Evolutionary conservation across 2,329 filamentous ascomycete genomes (phyloP).

Genomic region (Nothopassalora personata): DNA sequence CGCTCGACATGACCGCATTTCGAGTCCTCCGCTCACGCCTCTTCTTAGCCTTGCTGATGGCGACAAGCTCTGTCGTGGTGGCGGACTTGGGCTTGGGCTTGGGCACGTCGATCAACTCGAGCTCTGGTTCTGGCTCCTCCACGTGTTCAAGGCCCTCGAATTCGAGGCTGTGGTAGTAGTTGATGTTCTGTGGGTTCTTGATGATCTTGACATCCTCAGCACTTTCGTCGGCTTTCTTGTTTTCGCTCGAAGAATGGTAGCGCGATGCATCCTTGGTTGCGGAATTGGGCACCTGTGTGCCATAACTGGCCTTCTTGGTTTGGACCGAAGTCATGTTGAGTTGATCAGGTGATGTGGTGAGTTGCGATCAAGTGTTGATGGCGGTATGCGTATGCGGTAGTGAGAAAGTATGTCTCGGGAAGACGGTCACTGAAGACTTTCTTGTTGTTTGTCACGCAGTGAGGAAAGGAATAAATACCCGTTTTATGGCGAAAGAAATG

Average conservation of each 20-base stretch:
- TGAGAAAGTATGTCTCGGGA: background rate
- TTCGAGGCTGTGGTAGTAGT: background rate
- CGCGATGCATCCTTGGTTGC: background rate
- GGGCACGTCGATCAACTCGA: background rate
- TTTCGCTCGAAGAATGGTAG: background rate
- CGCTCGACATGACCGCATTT: no score
- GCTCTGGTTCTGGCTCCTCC: background rate
- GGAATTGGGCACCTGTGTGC: background rate
- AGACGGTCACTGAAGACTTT: background rate
- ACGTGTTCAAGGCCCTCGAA: background rate
- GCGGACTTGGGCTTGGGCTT: background rate
- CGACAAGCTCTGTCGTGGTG: background rate
- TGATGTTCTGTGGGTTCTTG: background rate
- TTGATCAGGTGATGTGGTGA: background rate
- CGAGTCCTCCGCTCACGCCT: no score
- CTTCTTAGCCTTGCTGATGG: background rate
- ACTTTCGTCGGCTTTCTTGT: background rate
- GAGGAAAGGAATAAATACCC: background rate
- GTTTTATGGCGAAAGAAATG: background rate
- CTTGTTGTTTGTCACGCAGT: background rate
- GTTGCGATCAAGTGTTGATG: no score
- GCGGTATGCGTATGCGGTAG: background rate
- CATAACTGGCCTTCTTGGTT: background rate
- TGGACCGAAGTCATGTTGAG: background rate
- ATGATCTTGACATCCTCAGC: background rate